These are phyloP conservation scores for Panicum virgatum DNA, from an alignment of 202 grass and related monocot genomes.

Conservation along the genomic window DNA sequence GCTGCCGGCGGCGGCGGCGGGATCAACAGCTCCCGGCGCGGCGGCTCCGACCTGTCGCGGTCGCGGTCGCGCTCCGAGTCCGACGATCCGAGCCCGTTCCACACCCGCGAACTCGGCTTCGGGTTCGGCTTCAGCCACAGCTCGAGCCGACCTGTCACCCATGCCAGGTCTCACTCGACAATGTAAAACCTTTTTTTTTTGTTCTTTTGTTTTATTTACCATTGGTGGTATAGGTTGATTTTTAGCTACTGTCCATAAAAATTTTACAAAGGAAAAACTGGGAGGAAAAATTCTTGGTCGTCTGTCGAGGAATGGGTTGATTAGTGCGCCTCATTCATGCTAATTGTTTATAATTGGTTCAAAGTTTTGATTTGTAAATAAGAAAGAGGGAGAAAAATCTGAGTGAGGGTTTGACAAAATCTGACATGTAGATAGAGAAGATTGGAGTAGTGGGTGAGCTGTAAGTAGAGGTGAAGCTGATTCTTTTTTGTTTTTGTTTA, in stretches of 20 bases:
- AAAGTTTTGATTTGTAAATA: background rate
- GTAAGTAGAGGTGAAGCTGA: conserved; percentile 17
- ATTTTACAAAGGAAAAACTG: conserved; percentile 19
- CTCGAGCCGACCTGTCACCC: background rate
- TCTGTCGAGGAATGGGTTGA: background rate
- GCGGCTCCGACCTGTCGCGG: conserved; percentile 50
- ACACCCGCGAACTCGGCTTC: conserved; percentile 38
- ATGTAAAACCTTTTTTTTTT: conserved; percentile 28
- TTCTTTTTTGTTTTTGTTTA: background rate
- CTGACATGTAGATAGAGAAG: background rate
- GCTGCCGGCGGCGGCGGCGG: background rate
- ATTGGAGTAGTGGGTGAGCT: conserved; percentile 13
- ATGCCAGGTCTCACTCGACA: conserved; percentile 39
- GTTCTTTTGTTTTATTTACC: background rate
- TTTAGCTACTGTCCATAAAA: conserved; percentile 56
- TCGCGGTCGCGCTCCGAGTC: conserved; percentile 49
- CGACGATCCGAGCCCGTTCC: conserved; percentile 58
- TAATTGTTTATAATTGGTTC: conserved; percentile 26
- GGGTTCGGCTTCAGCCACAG: conserved; percentile 5
- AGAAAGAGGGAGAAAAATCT: background rate
- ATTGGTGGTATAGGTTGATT: conserved; percentile 27
- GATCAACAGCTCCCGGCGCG: conserved; percentile 23
- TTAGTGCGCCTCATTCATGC: conserved; percentile 4
- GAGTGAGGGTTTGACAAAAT: conserved; percentile 18
- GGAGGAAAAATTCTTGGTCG: background rate